These are phyloP conservation scores for Tricholoma matsutake DNA, from an alignment of 768 basidiomycete species.

Conservation along the genomic window DNA sequence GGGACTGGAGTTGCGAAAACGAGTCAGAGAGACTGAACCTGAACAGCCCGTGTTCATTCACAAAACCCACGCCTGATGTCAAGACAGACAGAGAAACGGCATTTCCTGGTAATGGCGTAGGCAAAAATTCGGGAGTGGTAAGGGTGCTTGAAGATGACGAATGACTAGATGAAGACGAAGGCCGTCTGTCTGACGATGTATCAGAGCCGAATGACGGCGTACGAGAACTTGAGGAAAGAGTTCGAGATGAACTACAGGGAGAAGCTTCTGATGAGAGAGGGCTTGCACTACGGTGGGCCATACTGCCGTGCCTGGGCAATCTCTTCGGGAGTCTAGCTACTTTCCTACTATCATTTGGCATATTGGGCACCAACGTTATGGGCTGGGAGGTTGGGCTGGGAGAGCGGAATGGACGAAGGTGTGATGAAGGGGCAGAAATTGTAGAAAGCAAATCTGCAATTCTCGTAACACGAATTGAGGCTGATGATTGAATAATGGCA, in stretches of 20 bases:
- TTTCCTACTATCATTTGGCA: no score
- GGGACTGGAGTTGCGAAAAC: no score
- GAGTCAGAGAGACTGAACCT: no score
- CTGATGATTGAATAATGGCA: slow-evolving; percentile 18
- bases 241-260: no score
- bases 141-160: slow-evolving; percentile 4
- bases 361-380: background rate
- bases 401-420: background rate
- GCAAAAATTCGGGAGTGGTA: slow-evolving; percentile 10
- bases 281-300: background rate
- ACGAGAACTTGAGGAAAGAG: slow-evolving; percentile 2
- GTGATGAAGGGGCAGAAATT: background rate
- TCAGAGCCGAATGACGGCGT: slow-evolving; percentile 5
- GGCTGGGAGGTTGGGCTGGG: background rate
- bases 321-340: slow-evolving; percentile 7
- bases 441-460: background rate
- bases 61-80: no score
- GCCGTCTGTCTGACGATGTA: background rate
- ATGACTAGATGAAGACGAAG: slow-evolving; percentile 6
- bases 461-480: background rate
- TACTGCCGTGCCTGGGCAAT: background rate
- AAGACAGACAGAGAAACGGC: no score
- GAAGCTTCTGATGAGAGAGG: background rate
- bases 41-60: no score
- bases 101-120: no score